A percentile compares a stretch with the other conserved stretches of the same genome.
Evolutionary conservation across 257 asterid species (phyloP).

Genomic region (Primulina tabacum): DNA sequence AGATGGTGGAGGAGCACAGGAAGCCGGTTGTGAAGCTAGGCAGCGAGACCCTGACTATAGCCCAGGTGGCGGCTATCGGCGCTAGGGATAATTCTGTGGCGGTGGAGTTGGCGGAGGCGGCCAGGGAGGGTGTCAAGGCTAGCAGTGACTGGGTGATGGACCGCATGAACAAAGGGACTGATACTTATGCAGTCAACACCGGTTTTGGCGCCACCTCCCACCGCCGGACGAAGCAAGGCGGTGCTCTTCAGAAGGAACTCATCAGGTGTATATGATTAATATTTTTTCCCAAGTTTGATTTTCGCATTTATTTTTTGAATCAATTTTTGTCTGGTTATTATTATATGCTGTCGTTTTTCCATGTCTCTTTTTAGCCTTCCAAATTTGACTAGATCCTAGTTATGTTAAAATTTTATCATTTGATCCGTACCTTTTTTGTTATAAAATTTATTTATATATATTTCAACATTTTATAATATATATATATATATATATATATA

Average conservation of each 20-base stretch:
- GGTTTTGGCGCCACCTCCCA: constrained; percentile 20
- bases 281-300: no score
- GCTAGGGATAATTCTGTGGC: not conserved
- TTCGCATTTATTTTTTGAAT: not conserved
- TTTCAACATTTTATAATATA: no score
- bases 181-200: constrained; percentile 13
- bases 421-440: no score
- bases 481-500: no score
- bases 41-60: constrained; percentile 8
- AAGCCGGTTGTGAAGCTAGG: constrained; percentile 11
- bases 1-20: constrained; percentile 12
- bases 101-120: constrained; percentile 17
- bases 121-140: constrained; percentile 19
- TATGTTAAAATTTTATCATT: no score
- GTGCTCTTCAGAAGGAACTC: constrained; percentile 15
- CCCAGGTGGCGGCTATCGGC: constrained; percentile 20
- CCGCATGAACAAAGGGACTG: constrained; percentile 10
- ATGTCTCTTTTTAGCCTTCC: no score
- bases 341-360: no score
- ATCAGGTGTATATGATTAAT: not conserved
- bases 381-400: no score
- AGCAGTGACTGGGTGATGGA: constrained; percentile 22
- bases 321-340: no score
- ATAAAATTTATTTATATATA: no score
- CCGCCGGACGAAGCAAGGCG: constrained; percentile 18